These are phyloP conservation scores for Tricholomella constricta DNA, from an alignment of 768 basidiomycete species.

Conservation along the genomic window DNA sequence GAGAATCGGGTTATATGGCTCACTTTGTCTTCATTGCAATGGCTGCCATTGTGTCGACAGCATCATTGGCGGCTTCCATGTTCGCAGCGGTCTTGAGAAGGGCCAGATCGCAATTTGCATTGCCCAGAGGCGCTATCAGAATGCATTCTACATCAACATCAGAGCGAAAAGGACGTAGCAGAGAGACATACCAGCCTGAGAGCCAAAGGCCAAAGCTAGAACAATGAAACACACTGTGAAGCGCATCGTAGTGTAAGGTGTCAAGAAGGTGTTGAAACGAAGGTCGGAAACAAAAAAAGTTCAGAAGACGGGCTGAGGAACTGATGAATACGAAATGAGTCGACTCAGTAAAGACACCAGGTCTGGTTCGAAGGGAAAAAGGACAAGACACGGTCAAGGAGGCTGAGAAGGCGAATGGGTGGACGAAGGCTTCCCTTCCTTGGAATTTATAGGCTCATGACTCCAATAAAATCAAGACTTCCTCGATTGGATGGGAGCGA, in stretches of 20 bases:
- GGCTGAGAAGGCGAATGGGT: constrained; percentile 12
- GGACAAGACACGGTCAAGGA: constrained; percentile 4
- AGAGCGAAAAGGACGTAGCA: background rate
- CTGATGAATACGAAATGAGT: constrained; percentile 6
- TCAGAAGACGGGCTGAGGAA: constrained; percentile 9
- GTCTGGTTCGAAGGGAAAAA: constrained; percentile 11
- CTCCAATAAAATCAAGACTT: background rate
- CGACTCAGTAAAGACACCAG: constrained; percentile 18
- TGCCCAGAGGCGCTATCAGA: constrained; percentile 1
- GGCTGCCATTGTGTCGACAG: constrained; percentile 3
- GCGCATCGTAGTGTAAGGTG: constrained; percentile 2
- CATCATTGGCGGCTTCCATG: constrained; percentile 5
- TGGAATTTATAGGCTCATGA: constrained; percentile 5
- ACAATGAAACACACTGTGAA: constrained; percentile 11
- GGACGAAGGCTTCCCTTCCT: background rate
- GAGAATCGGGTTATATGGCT: background rate
- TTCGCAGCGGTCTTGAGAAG: constrained; percentile 6
- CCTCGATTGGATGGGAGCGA: background rate
- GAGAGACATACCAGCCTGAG: constrained; percentile 11
- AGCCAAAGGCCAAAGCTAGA: constrained; percentile 11
- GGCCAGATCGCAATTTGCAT: constrained; percentile 6
- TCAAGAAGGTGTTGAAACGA: background rate
- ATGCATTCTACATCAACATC: background rate
- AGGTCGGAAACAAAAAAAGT: background rate
- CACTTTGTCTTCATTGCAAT: constrained; percentile 2